These are phyloP conservation scores for Sugiyamaella lignohabitans DNA, from an alignment of 805 yeast genomes.

Conservation along the genomic window DNA sequence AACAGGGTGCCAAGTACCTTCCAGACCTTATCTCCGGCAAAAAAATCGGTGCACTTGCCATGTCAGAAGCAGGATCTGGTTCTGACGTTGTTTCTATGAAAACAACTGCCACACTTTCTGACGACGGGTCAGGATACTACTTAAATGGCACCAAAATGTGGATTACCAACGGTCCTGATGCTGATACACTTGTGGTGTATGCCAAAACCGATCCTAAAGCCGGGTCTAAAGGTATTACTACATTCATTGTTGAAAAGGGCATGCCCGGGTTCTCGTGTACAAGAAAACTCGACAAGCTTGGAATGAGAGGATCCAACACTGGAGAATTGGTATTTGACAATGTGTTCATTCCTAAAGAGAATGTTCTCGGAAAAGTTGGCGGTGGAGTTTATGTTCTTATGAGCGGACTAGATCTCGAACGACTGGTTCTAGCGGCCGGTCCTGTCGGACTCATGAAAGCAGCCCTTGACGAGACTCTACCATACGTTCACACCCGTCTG, in stretches of 20 bases:
- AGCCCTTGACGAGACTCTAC: conserved; percentile 30
- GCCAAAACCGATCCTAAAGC: conserved; percentile 30
- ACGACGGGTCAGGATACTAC: conserved; percentile 26
- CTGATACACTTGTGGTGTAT: conserved; percentile 28
- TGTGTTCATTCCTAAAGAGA: conserved; percentile 29
- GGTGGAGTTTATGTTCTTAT: conserved; percentile 30
- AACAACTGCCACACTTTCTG: conserved; percentile 26
- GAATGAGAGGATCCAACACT: conserved; percentile 32
- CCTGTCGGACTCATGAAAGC: conserved; percentile 30
- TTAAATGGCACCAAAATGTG: conserved; percentile 31
- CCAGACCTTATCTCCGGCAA: conserved; percentile 27
- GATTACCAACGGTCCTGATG: conserved; percentile 33
- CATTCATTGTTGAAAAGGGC: conserved; percentile 28
- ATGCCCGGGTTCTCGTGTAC: conserved; percentile 28
- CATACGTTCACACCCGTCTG: conserved; percentile 29
- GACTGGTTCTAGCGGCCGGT: conserved; percentile 30
- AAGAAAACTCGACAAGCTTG: conserved; percentile 31
- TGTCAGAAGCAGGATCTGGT: conserved; percentile 32
- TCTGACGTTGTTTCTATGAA: conserved; percentile 31
- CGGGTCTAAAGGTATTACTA: conserved; percentile 29
- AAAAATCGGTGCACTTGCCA: conserved; percentile 30
- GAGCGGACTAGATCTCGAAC: conserved; percentile 30
- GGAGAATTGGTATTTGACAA: conserved; percentile 31
- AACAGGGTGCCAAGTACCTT: conserved; percentile 27
- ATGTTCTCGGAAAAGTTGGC: conserved; percentile 27